phyloP scores from a whole-genome alignment of 2,329 filamentous ascomycete species.

The Curvularia sp. region DNA sequence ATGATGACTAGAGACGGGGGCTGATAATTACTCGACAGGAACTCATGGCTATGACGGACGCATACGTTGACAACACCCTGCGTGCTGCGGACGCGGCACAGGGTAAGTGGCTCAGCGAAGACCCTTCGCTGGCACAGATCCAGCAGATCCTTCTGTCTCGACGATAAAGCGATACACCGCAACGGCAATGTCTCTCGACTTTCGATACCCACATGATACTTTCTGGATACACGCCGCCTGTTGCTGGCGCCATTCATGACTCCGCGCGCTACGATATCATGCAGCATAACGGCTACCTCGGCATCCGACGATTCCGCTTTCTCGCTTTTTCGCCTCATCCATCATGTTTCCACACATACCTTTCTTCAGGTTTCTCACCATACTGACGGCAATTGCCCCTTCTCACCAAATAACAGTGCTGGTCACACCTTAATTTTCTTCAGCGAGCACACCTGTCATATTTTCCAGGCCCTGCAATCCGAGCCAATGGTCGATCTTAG shows the following conservation, averaged over 20 bases:
- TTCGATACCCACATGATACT: constrained; percentile 3
- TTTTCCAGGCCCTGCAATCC: background rate
- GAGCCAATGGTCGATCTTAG: constrained; percentile 21
- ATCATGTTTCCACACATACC: background rate
- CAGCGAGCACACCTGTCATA: background rate
- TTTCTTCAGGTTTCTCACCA: background rate
- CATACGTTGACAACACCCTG: constrained; percentile 63
- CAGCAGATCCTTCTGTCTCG: constrained; percentile 48
- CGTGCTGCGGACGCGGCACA: constrained; percentile 62
- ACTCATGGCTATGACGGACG: constrained; percentile 63
- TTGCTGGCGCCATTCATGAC: constrained; percentile 1
- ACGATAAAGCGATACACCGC: constrained; percentile 27
- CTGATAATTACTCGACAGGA: constrained; percentile 55
- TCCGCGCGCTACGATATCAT: constrained; percentile 3
- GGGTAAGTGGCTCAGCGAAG: constrained; percentile 68
- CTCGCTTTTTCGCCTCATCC: background rate
- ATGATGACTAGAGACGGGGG: background rate
- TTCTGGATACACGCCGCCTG: constrained; percentile 8
- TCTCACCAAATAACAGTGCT: constrained; percentile 18
- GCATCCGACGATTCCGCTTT: background rate
- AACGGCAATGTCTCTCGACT: background rate
- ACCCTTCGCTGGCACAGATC: constrained; percentile 63
- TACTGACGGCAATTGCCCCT: background rate
- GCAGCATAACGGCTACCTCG: background rate
- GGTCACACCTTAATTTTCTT: constrained; percentile 22